A percentile compares a stretch with the other conserved stretches of the same genome.
phyloP scores from a whole-genome alignment of 2,329 filamentous ascomycete genomes.

The Apiospora aurea region DNA sequence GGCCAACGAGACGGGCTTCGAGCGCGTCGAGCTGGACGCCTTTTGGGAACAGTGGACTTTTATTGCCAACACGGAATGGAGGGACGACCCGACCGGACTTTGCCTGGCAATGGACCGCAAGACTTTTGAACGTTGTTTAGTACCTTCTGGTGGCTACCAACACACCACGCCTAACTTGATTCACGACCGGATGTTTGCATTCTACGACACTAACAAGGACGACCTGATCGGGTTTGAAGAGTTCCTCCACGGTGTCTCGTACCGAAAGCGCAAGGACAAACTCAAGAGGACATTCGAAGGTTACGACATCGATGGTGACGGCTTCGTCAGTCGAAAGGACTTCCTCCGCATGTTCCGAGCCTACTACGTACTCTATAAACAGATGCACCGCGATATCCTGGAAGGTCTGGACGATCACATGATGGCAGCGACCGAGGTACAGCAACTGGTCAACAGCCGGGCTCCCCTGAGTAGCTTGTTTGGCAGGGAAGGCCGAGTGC shows the following conservation, averaged over 20 bases:
- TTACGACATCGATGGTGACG: slow-evolving; percentile 90
- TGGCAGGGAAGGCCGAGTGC: slow-evolving; percentile 74
- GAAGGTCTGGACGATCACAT: slow-evolving; percentile 80
- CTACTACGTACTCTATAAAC: slow-evolving; percentile 89
- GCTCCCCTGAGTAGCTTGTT: slow-evolving; percentile 79
- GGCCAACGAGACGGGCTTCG: slow-evolving; percentile 76
- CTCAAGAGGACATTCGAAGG: slow-evolving; percentile 81
- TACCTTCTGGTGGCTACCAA: slow-evolving; percentile 81
- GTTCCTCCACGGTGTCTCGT: slow-evolving; percentile 83
- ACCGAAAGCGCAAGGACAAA: slow-evolving; percentile 71
- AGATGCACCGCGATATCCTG: slow-evolving; percentile 85
- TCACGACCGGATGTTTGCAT: slow-evolving; percentile 95
- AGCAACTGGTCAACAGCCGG: slow-evolving; percentile 76
- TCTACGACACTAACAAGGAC: slow-evolving; percentile 92
- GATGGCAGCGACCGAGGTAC: slow-evolving; percentile 76
- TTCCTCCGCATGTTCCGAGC: slow-evolving; percentile 91
- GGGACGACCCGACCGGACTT: slow-evolving; percentile 79
- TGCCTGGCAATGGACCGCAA: slow-evolving; percentile 87
- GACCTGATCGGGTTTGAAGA: slow-evolving; percentile 91
- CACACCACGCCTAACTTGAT: slow-evolving; percentile 86
- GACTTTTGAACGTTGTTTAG: slow-evolving; percentile 90
- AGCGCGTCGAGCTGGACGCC: slow-evolving; percentile 87
- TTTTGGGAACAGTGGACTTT: slow-evolving; percentile 98
- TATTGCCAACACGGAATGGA: slow-evolving; percentile 86
- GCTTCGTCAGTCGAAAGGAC: slow-evolving; percentile 83